A percentile compares a stretch with the other conserved stretches of the same genome.
phyloP scores from a whole-genome alignment of 1,139 yeast genomes.

The Suhomyces kunorum region DNA sequence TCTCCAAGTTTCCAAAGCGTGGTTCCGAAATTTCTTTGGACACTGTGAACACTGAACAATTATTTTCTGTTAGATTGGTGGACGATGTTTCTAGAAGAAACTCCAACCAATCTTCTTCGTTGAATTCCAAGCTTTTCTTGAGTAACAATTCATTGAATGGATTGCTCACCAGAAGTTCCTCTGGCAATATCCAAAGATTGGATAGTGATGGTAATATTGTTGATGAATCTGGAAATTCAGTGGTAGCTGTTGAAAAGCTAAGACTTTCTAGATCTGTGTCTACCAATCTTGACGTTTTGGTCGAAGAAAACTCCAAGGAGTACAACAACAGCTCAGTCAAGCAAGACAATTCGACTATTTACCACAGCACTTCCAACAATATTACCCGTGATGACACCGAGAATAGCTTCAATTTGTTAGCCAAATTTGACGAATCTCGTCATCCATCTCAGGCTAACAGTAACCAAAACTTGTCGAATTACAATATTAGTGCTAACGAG shows the following conservation, averaged over 20 bases:
- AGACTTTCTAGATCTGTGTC: slow-evolving; percentile 30
- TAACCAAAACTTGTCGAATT: slow-evolving; percentile 19
- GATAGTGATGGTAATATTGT: slow-evolving; percentile 59
- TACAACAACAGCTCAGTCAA: slow-evolving; percentile 15
- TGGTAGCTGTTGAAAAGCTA: slow-evolving; percentile 16
- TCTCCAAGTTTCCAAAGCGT: slow-evolving; percentile 26
- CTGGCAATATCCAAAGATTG: slow-evolving; percentile 51
- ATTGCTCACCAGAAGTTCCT: slow-evolving; percentile 34
- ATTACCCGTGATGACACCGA: slow-evolving; percentile 19
- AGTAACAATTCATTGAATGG: slow-evolving; percentile 35
- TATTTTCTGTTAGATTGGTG: slow-evolving; percentile 76
- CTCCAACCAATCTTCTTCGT: slow-evolving; percentile 31
- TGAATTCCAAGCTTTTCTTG: slow-evolving; percentile 30
- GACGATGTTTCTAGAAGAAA: slow-evolving; percentile 47
- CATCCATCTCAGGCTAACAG: slow-evolving; percentile 23
- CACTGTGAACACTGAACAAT: slow-evolving; percentile 83
- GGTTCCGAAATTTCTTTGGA: slow-evolving; percentile 71
- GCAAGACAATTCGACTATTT: slow-evolving; percentile 7
- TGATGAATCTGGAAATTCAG: slow-evolving; percentile 13
- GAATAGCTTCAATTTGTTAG: slow-evolving; percentile 26
- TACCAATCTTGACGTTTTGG: slow-evolving; percentile 32
- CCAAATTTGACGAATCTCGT: slow-evolving; percentile 25
- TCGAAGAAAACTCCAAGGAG: slow-evolving; percentile 35
- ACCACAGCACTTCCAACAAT: slow-evolving; percentile 8
- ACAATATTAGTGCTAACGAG: slow-evolving; percentile 8